Evolutionary conservation across 2,329 filamentous ascomycete genomes (phyloP).

Genomic region (Mycocentrospora acerina): DNA sequence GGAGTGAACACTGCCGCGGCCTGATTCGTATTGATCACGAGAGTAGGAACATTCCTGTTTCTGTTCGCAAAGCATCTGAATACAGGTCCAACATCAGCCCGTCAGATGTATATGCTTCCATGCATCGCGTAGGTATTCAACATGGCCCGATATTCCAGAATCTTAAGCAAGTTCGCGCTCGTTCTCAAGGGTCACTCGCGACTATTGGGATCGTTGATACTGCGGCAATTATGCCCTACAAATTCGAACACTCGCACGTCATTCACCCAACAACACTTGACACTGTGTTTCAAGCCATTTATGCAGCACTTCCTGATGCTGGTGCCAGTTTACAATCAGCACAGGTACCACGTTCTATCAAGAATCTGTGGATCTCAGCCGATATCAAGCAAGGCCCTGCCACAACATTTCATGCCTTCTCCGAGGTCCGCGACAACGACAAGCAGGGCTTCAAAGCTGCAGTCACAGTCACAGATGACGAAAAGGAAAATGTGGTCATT

Average conservation of each 20-base stretch:
- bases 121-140: slow-evolving; percentile 4
- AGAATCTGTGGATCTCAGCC: slow-evolving; percentile 7
- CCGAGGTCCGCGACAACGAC: slow-evolving; percentile 8
- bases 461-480: slow-evolving; percentile 3
- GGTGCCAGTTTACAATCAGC: slow-evolving; percentile 3
- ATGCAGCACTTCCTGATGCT: slow-evolving; percentile 5
- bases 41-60: not conserved
- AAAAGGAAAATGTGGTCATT: not conserved
- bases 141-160: slow-evolving; percentile 3
- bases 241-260: slow-evolving; percentile 3
- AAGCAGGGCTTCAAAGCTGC: slow-evolving; percentile 12
- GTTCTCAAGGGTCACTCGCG: slow-evolving; percentile 1
- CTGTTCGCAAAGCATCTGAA: not conserved
- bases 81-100: slow-evolving; percentile 1
- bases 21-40: slow-evolving; percentile 6
- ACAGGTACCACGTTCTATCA: slow-evolving; percentile 12
- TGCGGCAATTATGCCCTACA: slow-evolving; percentile 1
- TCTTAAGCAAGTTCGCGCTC: slow-evolving; percentile 1
- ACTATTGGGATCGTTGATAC: not conserved
- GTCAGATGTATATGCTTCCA: slow-evolving; percentile 1
- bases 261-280: slow-evolving; percentile 14
- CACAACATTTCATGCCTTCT: slow-evolving; percentile 1
- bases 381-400: not conserved
- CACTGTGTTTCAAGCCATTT: slow-evolving; percentile 7
- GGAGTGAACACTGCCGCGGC: slow-evolving; percentile 18